phyloP scores from a whole-genome alignment of 805 yeast species.

The Myxozyma lipomycoides region DNA sequence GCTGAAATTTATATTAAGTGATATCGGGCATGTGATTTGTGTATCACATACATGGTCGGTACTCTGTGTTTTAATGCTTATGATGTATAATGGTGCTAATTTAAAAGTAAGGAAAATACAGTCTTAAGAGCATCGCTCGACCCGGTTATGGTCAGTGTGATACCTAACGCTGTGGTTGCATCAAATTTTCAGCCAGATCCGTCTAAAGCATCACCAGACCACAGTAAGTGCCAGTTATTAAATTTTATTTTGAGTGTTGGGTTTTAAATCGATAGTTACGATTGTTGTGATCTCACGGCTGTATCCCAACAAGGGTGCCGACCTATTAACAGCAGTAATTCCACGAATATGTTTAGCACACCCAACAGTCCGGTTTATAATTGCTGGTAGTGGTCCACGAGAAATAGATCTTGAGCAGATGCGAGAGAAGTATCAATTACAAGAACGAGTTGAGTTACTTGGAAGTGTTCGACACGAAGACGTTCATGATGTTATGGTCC shows the following conservation, averaged over 20 bases:
- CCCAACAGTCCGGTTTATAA: slow-evolving; percentile 65
- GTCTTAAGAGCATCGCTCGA: slow-evolving; percentile 80
- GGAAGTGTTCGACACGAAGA: slow-evolving; percentile 91
- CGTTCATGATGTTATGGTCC: slow-evolving; percentile 87
- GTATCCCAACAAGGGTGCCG: slow-evolving; percentile 96
- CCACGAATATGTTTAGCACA: slow-evolving; percentile 71
- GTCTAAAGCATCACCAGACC: slow-evolving; percentile 35
- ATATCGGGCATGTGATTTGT: slow-evolving; percentile 90
- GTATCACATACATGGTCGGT: slow-evolving; percentile 74
- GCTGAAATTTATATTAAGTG: slow-evolving; percentile 75
- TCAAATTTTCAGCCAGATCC: slow-evolving; percentile 58
- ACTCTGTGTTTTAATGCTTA: not conserved
- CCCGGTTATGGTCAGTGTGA: slow-evolving; percentile 76
- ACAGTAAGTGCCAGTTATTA: slow-evolving; percentile 32
- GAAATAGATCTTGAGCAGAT: slow-evolving; percentile 91
- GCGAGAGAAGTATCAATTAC: slow-evolving; percentile 80
- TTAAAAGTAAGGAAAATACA: slow-evolving; percentile 79
- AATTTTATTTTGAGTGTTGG: not conserved
- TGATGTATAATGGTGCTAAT: not conserved
- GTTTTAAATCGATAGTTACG: slow-evolving; percentile 44
- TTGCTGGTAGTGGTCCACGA: slow-evolving; percentile 98
- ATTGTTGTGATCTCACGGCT: slow-evolving; percentile 87
- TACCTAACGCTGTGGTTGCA: slow-evolving; percentile 94
- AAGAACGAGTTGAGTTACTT: slow-evolving; percentile 77
- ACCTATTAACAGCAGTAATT: slow-evolving; percentile 72